phyloP scores from a whole-genome alignment of 208 protist species.

The Acanthamoeba lenticulata region DNA sequence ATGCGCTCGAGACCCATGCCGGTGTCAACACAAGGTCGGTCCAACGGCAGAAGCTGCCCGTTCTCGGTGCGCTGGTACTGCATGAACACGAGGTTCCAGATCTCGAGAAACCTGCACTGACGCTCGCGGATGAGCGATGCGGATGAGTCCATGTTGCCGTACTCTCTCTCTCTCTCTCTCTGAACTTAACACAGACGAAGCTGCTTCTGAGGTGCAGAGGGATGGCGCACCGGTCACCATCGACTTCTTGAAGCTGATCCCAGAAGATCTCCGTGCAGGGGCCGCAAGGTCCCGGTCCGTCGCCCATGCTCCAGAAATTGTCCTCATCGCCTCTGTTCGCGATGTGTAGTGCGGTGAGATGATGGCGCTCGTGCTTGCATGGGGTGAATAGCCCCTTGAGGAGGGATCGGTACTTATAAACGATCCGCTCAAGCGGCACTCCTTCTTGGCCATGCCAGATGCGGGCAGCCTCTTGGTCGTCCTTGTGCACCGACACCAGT shows the following conservation, averaged over 20 bases:
- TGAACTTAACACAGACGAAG: not conserved
- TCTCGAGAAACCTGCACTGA: constrained; percentile 72
- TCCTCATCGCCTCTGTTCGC: constrained; percentile 62
- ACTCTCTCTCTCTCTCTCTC: too few relatives aligned
- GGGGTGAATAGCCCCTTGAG: not conserved
- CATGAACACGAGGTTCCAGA: constrained; percentile 86
- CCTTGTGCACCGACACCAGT: constrained; percentile 64
- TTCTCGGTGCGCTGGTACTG: constrained; percentile 35
- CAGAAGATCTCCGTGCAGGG: constrained; percentile 84
- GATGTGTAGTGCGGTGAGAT: too few relatives aligned
- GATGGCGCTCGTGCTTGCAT: not conserved
- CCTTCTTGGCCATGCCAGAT: constrained; percentile 48
- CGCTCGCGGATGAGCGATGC: not conserved
- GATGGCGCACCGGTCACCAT: constrained; percentile 53
- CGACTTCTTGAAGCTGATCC: constrained; percentile 70
- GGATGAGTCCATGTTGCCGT: not conserved
- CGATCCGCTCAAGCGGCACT: constrained; percentile 28
- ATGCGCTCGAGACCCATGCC: constrained; percentile 84
- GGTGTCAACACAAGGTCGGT: constrained; percentile 76
- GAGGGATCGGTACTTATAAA: not conserved
- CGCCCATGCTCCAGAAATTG: constrained; percentile 82
- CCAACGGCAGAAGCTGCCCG: constrained; percentile 35
- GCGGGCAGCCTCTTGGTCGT: constrained; percentile 2
- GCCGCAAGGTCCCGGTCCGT: constrained; percentile 77
- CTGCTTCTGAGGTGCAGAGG: not conserved